These are phyloP conservation scores for Raphanus hybrid DNA, from an alignment of 441 rosid genomes.

Conservation along the genomic window DNA sequence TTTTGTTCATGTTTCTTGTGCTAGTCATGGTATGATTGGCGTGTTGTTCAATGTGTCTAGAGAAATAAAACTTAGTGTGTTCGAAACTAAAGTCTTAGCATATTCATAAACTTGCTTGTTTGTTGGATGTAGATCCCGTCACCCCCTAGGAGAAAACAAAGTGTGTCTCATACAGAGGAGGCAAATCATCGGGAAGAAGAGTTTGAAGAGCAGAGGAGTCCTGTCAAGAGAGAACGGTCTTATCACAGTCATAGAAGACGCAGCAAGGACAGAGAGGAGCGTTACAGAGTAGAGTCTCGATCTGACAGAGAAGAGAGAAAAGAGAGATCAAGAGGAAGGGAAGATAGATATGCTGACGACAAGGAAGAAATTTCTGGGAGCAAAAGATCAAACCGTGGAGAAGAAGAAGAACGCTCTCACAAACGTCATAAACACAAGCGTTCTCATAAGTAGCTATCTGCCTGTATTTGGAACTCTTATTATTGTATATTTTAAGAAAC, in stretches of 20 bases:
- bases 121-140: slow-evolving; percentile 70
- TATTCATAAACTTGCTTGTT: slow-evolving; percentile 9
- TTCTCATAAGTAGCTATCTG: not conserved
- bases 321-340: slow-evolving; percentile 44
- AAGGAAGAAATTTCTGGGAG: slow-evolving; percentile 36
- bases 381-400: slow-evolving; percentile 34
- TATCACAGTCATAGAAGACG: slow-evolving; percentile 40
- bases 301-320: slow-evolving; percentile 52
- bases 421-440: slow-evolving; percentile 22
- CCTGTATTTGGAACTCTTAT: no score
- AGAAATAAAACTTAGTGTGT: not conserved
- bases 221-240: slow-evolving; percentile 16
- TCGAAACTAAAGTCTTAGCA: not conserved
- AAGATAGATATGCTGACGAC: slow-evolving; percentile 22
- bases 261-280: slow-evolving; percentile 44
- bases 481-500: no score
- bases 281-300: slow-evolving; percentile 32
- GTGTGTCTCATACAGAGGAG: slow-evolving; percentile 45
- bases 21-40: not conserved
- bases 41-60: not conserved
- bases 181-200: slow-evolving; percentile 49
- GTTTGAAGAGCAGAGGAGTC: slow-evolving; percentile 28
- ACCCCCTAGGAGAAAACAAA: slow-evolving; percentile 71
- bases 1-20: slow-evolving; percentile 7
- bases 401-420: slow-evolving; percentile 33